Conservation (phyloP, 192 early-diverging fungal species). For the Diversispora epigaea region DNA sequence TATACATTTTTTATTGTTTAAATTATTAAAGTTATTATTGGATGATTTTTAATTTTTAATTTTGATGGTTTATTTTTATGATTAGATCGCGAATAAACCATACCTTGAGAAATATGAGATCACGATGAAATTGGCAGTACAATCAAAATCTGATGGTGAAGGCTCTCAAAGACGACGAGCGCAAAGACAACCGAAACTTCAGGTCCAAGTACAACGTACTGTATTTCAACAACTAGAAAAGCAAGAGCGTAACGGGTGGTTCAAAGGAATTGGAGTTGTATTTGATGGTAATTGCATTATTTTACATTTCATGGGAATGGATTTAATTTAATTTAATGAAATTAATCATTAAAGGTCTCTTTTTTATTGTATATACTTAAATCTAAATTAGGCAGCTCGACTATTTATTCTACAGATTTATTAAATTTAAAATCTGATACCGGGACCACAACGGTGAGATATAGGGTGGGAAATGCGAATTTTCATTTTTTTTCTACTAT, state of each 20-base stretch:
- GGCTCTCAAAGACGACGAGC: background rate
- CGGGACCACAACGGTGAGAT: constrained; percentile 9
- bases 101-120: constrained; percentile 15
- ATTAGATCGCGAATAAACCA: constrained; percentile 1
- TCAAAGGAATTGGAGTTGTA: background rate
- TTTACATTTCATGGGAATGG: background rate
- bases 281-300: background rate
- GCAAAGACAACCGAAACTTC: constrained; percentile 2
- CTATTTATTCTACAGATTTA: background rate
- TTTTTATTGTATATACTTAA: background rate
- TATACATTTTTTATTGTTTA: background rate
- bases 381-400: background rate
- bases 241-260: constrained; percentile 22
- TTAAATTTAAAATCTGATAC: constrained; percentile 4
- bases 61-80: background rate
- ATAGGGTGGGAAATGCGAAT: background rate
- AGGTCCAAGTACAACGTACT: background rate
- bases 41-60: background rate
- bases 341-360: background rate
- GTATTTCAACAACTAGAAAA: constrained; percentile 28
- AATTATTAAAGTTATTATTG: background rate
- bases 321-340: background rate
- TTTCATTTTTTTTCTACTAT: background rate
- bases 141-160: background rate
- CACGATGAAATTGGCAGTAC: background rate